Conservation (phyloP, 371 early-diverging fungal genomes). For the Mortierella sp. region DNA sequence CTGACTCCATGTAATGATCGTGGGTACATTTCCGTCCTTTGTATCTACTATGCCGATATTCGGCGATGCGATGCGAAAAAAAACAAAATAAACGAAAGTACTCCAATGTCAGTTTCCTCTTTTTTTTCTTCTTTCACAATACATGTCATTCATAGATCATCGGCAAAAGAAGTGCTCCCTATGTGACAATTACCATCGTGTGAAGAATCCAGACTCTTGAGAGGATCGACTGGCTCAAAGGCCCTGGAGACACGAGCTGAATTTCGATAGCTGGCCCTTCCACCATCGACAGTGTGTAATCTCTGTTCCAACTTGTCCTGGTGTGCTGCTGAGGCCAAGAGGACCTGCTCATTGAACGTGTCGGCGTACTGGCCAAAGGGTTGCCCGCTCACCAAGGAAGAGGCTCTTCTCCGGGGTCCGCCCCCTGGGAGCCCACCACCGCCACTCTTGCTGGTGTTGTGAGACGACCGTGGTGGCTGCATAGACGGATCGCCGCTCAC, state of each 20-base stretch:
- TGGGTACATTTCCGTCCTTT: conserved; percentile 66
- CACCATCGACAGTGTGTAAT: conserved; percentile 19
- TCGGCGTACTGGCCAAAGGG: conserved; percentile 34
- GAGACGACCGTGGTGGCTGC: conserved; percentile 19
- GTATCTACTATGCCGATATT: conserved; percentile 15
- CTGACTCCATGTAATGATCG: conserved; percentile 93
- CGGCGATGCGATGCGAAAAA: not conserved
- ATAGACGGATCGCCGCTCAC: conserved; percentile 16
- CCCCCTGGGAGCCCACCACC: conserved; percentile 39
- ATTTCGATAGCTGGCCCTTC: conserved; percentile 52
- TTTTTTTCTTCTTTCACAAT: too few relatives aligned
- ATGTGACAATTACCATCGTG: conserved; percentile 32
- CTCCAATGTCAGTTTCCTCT: not conserved
- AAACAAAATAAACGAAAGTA: not conserved
- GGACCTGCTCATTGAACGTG: conserved; percentile 45
- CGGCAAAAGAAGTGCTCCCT: too few relatives aligned
- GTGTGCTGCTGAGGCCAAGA: conserved; percentile 54
- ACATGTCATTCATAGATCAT: too few relatives aligned
- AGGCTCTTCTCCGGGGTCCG: conserved; percentile 49
- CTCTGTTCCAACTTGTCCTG: conserved; percentile 52
- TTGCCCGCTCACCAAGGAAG: conserved; percentile 35
- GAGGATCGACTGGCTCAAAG: conserved; percentile 49
- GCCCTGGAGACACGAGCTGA: conserved; percentile 55
- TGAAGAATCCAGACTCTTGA: conserved; percentile 37
- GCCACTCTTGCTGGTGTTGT: conserved; percentile 18